These are phyloP conservation scores for Papiliotrema terrestris DNA, from an alignment of 1,284 basidiomycete species.

Conservation along the genomic window DNA sequence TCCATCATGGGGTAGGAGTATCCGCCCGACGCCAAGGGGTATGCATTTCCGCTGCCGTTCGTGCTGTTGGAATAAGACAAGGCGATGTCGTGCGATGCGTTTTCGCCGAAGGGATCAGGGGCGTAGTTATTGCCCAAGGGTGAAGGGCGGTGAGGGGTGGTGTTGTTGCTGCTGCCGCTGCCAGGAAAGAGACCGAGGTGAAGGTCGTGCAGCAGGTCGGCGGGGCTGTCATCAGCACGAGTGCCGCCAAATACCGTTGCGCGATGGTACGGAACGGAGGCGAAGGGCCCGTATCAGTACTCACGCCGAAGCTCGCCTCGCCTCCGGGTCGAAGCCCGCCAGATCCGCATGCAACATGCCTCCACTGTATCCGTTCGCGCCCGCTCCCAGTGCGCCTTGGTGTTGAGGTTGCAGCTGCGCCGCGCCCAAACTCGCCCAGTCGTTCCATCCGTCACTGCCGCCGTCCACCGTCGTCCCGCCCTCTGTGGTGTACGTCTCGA, in stretches of 20 bases:
- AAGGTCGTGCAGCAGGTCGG: slow-evolving; percentile 6
- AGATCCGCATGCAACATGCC: neutral
- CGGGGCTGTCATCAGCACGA: slow-evolving; percentile 4
- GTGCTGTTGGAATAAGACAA: neutral
- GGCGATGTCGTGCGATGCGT: neutral
- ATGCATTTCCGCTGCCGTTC: neutral
- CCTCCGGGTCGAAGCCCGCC: slow-evolving; percentile 25
- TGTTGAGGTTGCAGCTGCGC: too few relatives aligned
- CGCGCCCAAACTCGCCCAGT: neutral
- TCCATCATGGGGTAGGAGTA: neutral
- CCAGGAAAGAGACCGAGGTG: slow-evolving; percentile 18
- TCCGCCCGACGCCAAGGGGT: neutral
- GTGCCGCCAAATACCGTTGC: too few relatives aligned
- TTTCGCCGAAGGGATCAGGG: neutral
- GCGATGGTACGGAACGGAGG: too few relatives aligned
- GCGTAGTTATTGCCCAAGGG: slow-evolving; percentile 4
- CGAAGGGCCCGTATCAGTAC: neutral
- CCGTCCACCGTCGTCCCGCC: slow-evolving; percentile 24
- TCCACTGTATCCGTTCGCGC: too few relatives aligned
- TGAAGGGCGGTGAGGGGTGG: slow-evolving; percentile 9
- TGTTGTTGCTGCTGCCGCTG: neutral
- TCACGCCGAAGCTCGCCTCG: slow-evolving; percentile 26
- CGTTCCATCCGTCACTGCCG: slow-evolving; percentile 6
- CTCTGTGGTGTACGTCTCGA: slow-evolving; percentile 23
- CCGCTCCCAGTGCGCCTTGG: too few relatives aligned